These are phyloP conservation scores for Leccinum incarnatum DNA, from an alignment of 768 basidiomycete genomes.

Conservation along the genomic window DNA sequence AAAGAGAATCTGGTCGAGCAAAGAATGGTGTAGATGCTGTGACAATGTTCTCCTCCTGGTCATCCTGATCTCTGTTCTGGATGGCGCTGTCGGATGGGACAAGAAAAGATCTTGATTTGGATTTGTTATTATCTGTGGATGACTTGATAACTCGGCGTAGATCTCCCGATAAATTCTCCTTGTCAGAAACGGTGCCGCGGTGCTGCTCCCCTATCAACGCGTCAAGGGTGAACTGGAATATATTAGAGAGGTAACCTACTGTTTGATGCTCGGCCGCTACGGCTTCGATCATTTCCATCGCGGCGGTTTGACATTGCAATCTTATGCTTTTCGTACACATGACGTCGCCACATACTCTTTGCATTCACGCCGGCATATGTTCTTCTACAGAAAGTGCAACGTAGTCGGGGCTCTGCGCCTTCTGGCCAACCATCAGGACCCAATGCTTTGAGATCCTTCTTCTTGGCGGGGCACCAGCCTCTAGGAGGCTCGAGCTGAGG, in stretches of 20 bases:
- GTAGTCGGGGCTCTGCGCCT: conserved; percentile 73
- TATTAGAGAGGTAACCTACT: conserved; percentile 44
- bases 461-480: conserved; percentile 86
- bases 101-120: conserved; percentile 23
- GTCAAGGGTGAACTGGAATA: conserved; percentile 19
- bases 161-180: conserved; percentile 33
- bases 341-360: conserved; percentile 88
- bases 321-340: conserved; percentile 88
- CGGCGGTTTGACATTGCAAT: conserved; percentile 87
- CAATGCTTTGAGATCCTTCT: conserved; percentile 70
- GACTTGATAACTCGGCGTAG: conserved; percentile 29
- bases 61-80: conserved; percentile 12
- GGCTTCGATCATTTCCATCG: conserved; percentile 61
- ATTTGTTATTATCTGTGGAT: conserved; percentile 19
- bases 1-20: conserved; percentile 26
- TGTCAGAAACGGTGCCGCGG: conserved; percentile 36
- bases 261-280: conserved; percentile 56
- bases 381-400: conserved; percentile 82
- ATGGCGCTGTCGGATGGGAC: conserved; percentile 13
- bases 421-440: conserved; percentile 74
- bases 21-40: conserved; percentile 24
- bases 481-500: conserved; percentile 77
- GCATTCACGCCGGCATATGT: conserved; percentile 86
- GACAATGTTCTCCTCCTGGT: conserved; percentile 12
- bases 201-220: conserved; percentile 59